Evolutionary conservation across 306 rosid genomes (phyloP).

Genomic region (Pyrus pyrifolia): DNA sequence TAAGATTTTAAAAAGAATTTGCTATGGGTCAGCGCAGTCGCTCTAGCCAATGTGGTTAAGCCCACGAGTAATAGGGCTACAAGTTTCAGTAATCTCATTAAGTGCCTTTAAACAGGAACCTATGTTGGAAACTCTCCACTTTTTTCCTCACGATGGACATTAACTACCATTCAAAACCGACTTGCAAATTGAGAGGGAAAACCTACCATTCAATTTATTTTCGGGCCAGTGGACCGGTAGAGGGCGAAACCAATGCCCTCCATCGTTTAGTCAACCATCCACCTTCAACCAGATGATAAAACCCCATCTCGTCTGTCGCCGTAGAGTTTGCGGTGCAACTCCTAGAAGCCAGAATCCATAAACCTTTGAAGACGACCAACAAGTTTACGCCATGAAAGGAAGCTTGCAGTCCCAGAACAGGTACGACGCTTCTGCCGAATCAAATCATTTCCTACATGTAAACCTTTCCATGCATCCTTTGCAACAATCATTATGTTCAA

Average conservation of each 20-base stretch:
- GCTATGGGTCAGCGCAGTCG: too few relatives aligned
- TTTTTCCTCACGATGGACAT: not conserved
- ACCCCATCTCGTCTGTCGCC: not conserved
- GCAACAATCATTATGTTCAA: not conserved
- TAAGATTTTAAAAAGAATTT: too few relatives aligned
- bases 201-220: constrained; percentile 11
- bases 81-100: not conserved
- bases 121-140: not conserved
- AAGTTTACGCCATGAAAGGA: not conserved
- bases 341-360: not conserved
- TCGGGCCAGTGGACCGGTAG: not conserved
- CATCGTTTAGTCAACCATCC: not conserved
- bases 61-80: not conserved
- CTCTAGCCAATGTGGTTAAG: not conserved
- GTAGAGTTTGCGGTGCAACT: not conserved
- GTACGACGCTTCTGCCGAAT: not conserved
- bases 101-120: not conserved
- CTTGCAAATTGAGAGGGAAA: not conserved
- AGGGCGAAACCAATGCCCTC: not conserved
- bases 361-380: not conserved
- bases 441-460: too few relatives aligned
- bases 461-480: too few relatives aligned
- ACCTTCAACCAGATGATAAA: not conserved
- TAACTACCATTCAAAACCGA: constrained; percentile 14
- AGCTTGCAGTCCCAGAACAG: not conserved